These are phyloP conservation scores for Fagopyrum tataricum DNA, from an alignment of 148 eudicot genomes.

Conservation along the genomic window DNA sequence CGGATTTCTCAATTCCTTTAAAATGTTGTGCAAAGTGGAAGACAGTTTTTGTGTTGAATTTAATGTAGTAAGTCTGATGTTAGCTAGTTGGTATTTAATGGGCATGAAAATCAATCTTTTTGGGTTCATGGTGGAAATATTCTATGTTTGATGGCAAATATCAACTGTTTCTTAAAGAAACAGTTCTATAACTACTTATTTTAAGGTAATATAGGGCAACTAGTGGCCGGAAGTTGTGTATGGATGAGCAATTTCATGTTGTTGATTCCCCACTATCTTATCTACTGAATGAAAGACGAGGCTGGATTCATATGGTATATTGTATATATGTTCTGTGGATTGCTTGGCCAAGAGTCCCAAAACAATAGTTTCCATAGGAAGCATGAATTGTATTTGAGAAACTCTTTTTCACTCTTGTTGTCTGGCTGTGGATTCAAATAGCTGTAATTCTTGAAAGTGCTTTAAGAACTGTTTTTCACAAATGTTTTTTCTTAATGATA, in stretches of 20 bases:
- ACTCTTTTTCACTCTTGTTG: neutral
- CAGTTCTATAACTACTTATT: neutral
- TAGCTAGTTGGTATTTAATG: neutral
- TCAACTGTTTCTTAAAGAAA: neutral
- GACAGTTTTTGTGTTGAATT: neutral
- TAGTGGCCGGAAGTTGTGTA: neutral
- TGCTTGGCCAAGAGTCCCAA: neutral
- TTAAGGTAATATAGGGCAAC: neutral
- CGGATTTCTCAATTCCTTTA: neutral
- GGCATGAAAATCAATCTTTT: neutral
- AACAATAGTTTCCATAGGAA: neutral
- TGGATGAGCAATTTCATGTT: neutral
- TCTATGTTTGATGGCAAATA: neutral
- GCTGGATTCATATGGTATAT: neutral
- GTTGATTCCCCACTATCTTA: neutral
- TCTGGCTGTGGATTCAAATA: neutral
- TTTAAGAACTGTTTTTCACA: neutral
- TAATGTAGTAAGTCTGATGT: neutral
- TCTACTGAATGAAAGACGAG: neutral
- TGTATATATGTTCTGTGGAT: neutral
- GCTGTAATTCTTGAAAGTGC: neutral
- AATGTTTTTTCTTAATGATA: neutral
- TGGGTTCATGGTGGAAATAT: neutral
- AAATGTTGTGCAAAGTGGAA: neutral
- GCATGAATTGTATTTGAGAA: neutral